Base-by-base conservation (phyloP, 2,329 filamentous ascomycete species). In the Fusarium marasasianum region DNA sequence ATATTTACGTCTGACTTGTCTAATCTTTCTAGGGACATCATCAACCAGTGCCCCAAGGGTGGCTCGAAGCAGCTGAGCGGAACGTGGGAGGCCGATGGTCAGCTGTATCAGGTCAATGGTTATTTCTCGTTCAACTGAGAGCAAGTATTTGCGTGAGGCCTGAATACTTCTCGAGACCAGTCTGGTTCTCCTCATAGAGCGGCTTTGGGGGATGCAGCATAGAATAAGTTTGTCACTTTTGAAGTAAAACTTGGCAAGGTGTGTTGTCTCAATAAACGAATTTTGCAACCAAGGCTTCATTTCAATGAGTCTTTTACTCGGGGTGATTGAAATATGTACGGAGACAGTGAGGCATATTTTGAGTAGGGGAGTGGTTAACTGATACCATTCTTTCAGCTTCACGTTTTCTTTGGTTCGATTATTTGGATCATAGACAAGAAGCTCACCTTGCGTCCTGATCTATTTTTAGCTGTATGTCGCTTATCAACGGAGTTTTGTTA, bases 21-120 rank as follows among this genome's bases (percentile, higher is more conserved):
- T 65, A 66, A 73, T 14, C 4, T 3, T 4, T 24, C n/a, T 51
- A 72, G 71, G 43, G 37, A 73, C 10, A 73, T 72, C 2, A 72
- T 72, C 35, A 72, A 72, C 26, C 69, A 73, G 38, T 72, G 71
- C 29, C 38, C 64, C 37, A 31, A 54, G 33, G 50, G 55, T 9
- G 20, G 9, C 29, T 18, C 26, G 29, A 38, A 62, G 14, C 58
- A 72, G 26, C 6, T 72, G 24, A 54, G 53, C 8, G 64, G 64
- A 8, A 44, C 26, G 9, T 73, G 71, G 69, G 43, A 55, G 20
- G 48, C 45, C 8, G 51, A 63, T 18, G 65, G 61, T 47, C 71
- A 72, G 31, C 38, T 60, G 11, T 69, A 65, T 29, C 48, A 69
- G 31, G 22, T 63, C 17, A 53, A 55, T 20, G 35, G 45, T 3